A percentile compares a stretch with the other conserved stretches of the same genome.
Evolutionary conservation across 164 flowering plant species (phyloP).

Genomic region (Sextonia rubra): DNA sequence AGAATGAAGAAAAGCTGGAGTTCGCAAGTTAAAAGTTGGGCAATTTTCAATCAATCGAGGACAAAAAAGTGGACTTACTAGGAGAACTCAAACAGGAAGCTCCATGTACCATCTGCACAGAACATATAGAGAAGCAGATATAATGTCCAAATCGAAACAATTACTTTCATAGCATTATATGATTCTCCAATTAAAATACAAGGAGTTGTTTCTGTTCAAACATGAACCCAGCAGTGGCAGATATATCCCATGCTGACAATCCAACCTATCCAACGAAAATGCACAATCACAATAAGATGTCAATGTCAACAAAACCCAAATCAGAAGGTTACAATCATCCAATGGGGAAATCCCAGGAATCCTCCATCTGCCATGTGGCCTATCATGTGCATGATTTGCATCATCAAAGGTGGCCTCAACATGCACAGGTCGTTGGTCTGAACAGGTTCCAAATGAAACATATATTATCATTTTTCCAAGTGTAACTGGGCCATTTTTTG

Average conservation of each 20-base stretch:
- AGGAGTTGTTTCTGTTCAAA: neutral
- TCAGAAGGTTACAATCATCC: neutral
- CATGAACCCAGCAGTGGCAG: neutral
- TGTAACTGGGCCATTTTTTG: neutral
- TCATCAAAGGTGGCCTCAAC: neutral
- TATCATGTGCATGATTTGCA: neutral
- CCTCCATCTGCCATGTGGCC: neutral
- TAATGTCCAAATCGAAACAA: neutral
- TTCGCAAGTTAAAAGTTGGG: neutral
- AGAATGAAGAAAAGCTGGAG: neutral
- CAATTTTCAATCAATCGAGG: neutral
- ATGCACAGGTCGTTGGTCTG: neutral
- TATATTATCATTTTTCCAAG: neutral
- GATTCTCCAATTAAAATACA: neutral
- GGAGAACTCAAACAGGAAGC: conserved; percentile 28
- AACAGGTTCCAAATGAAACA: neutral
- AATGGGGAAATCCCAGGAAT: neutral
- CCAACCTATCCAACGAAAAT: neutral
- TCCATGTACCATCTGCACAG: conserved; percentile 35
- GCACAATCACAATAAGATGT: neutral
- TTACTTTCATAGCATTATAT: neutral
- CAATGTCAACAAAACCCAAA: neutral
- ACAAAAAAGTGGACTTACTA: conserved; percentile 32
- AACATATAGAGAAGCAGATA: neutral
- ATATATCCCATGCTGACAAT: neutral